Conservation (phyloP, 306 rosid species). For the Dicorynia guianensis region DNA sequence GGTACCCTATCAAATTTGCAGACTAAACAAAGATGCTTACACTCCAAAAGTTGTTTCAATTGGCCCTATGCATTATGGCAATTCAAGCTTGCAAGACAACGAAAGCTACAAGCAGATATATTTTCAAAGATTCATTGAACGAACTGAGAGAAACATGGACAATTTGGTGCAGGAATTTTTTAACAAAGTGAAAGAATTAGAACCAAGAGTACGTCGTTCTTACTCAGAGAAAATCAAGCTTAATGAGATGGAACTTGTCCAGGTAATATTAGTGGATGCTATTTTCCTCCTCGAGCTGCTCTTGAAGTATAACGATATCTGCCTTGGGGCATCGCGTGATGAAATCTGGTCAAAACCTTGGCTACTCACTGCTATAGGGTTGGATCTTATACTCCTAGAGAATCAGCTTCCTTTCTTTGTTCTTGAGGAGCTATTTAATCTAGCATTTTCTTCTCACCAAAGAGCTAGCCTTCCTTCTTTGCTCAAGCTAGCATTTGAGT, state of each 20-base stretch:
- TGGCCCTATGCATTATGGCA: background rate
- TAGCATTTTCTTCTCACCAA: background rate
- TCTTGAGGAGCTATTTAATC: background rate
- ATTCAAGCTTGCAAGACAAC: background rate
- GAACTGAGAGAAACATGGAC: background rate
- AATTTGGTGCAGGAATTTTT: no score
- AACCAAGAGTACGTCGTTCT: background rate
- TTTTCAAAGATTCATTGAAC: background rate
- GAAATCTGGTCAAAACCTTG: background rate
- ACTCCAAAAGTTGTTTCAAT: slow-evolving; percentile 20
- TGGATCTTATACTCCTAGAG: slow-evolving; percentile 30
- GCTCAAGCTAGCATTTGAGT: background rate
- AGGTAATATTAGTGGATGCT: slow-evolving; percentile 13
- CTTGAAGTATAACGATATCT: no score
- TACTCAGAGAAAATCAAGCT: background rate
- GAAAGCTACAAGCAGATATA: background rate
- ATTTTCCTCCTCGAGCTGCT: slow-evolving; percentile 17
- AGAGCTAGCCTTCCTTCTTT: background rate
- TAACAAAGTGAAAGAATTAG: background rate
- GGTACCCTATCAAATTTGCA: background rate
- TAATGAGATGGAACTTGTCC: background rate
- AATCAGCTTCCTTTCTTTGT: slow-evolving; percentile 17
- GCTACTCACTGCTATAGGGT: background rate
- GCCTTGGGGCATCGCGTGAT: no score
- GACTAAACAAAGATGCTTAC: background rate